Conservation (phyloP, 768 basidiomycete species). For the Lentinula aciculospora region DNA sequence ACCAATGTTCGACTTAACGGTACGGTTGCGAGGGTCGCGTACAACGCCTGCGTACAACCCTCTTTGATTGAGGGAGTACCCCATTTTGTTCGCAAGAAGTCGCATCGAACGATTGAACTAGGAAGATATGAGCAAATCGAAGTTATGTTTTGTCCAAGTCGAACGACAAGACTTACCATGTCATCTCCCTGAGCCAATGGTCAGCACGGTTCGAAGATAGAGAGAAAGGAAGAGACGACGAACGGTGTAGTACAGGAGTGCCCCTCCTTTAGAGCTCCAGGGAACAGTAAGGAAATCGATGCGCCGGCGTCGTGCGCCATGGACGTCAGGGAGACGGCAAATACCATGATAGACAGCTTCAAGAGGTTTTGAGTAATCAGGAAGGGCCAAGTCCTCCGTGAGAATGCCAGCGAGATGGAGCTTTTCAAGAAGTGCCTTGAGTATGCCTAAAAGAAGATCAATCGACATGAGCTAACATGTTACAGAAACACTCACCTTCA, state of each 20-base stretch:
- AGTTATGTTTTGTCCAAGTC: too few relatives aligned
- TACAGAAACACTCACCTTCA: constrained; percentile 36
- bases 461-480: constrained; percentile 3
- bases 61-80: constrained; percentile 84
- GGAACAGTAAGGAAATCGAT: constrained; percentile 87
- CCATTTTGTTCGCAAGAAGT: constrained; percentile 73
- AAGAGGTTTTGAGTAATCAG: constrained; percentile 59
- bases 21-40: constrained; percentile 59
- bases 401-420: constrained; percentile 58
- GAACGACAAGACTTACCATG: constrained; percentile 49
- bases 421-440: constrained; percentile 49
- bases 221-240: constrained; percentile 15
- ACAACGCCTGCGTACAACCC: constrained; percentile 73
- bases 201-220: neutral
- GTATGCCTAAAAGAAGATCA: constrained; percentile 39
- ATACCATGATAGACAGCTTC: constrained; percentile 83
- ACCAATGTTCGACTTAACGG: constrained; percentile 60
- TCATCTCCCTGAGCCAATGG: constrained; percentile 64
- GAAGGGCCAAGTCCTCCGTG: constrained; percentile 75
- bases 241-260: constrained; percentile 89
- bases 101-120: constrained; percentile 91
- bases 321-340: constrained; percentile 46
- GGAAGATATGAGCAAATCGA: neutral
- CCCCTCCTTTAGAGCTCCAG: constrained; percentile 74
- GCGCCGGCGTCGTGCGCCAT: constrained; percentile 48